Base-by-base conservation (phyloP, 257 asterid genomes). In the Petrea volubilis region DNA sequence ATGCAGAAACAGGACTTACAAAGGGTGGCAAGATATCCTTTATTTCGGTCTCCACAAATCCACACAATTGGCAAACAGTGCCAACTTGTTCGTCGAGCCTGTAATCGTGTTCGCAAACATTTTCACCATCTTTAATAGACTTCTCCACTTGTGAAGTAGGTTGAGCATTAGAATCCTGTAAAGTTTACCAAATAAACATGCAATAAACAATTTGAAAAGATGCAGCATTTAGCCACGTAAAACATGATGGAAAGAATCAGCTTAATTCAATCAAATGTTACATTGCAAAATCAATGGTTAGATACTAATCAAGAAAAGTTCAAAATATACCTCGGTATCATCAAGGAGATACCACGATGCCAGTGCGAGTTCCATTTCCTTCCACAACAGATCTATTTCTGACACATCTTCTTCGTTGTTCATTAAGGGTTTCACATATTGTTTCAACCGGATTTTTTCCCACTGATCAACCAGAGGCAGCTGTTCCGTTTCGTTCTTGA, bases 281-380 rank as follows among this genome's bases (percentile, higher is more conserved):
- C 40, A n/a, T n/a, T n/a, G n/a, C n/a, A n/a, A n/a, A n/a, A n/a
- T n/a, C n/a, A n/a, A n/a, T 10, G 1, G 27, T 25, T 28, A 6
- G 7, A 8, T 2, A 6, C 9, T 43, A 33, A 59, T 56, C n/a
- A n/a, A n/a, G n/a, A n/a, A n/a, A 2, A 73, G 12, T 23, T 46
- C 61, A 34, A 68, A 15, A 12, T 59, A 17, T 81, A 91, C 99
- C 96, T 88, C 97, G 49, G 55, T 79, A 36, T 85, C 93, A 18
- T 95, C 97, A 14, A 85, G 83, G 29, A 91, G 84, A 73, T 85
- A 90, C 84, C 84, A 87, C 3, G 99, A 90, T 14, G 97, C 99
- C 68, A 95, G 55, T 25, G 98, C 98, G 4, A 92, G 79, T 70
- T 92, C 98, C 98, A 95, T 92, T 79, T 92, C 99, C 73, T 90